Percentiles rank a stretch among this genome's conserved stretches.
Evolutionary conservation across 2,329 filamentous ascomycete genomes (phyloP).

Genomic region (Aspergillus aculeatus): DNA sequence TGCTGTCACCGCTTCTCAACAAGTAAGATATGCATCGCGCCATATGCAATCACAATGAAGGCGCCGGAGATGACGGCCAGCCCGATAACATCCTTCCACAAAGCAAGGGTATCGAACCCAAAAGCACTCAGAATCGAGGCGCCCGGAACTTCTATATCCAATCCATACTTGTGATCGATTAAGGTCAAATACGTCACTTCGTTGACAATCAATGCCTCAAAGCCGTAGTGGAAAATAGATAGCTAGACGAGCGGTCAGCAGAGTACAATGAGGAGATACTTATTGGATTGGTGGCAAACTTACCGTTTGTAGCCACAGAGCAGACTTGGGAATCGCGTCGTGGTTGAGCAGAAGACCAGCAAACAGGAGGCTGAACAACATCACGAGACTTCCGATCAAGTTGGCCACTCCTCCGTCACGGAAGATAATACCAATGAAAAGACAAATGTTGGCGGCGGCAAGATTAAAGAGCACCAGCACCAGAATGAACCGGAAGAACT

Average conservation of each 20-base stretch:
- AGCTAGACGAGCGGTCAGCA: conserved; percentile 50
- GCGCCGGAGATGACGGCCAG: conserved; percentile 76
- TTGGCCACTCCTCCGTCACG: conserved; percentile 89
- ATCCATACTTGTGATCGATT: conserved; percentile 89
- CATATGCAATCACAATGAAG: conserved; percentile 86
- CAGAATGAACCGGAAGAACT: conserved; percentile 89
- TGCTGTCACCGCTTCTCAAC: conserved; percentile 73
- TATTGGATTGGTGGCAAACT: conserved; percentile 31
- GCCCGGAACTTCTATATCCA: conserved; percentile 94
- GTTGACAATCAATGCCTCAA: conserved; percentile 95
- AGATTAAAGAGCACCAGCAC: conserved; percentile 95
- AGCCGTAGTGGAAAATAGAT: conserved; percentile 97
- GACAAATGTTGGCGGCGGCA: conserved; percentile 85
- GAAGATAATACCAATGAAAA: conserved; percentile 96
- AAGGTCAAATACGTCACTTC: conserved; percentile 89
- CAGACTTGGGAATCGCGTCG: conserved; percentile 80
- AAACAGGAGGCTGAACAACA: conserved; percentile 95
- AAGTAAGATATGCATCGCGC: conserved; percentile 88
- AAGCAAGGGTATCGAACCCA: conserved; percentile 82
- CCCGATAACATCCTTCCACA: conserved; percentile 82
- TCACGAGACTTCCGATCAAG: conserved; percentile 88
- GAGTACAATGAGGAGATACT: background rate
- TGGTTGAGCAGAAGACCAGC: conserved; percentile 93
- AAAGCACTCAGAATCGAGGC: conserved; percentile 92
- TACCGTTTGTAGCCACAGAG: conserved; percentile 83